Base-by-base conservation (phyloP, 2,329 filamentous ascomycete genomes). In the Verruconis gallopava region DNA sequence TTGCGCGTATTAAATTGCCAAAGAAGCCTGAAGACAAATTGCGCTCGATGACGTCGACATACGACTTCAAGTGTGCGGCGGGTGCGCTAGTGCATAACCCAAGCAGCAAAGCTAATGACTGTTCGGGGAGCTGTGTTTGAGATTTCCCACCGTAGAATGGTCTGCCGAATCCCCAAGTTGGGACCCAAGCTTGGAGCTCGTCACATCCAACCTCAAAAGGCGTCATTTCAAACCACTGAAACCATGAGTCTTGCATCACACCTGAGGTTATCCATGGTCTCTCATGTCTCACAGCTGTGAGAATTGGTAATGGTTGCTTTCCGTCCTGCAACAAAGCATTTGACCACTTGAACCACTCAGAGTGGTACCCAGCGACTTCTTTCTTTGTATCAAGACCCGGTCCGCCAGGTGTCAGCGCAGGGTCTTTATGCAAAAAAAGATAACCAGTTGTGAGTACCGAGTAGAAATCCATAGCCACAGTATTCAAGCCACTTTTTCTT, bases 201-300 rank as follows among this genome's bases (percentile, higher is more conserved):
- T 60, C 57, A 43, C 57, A 58, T 21, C 55, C 55, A 21, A 59
- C 47, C 44, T 59, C 55, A 43, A 57, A 57, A 1, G 57, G 56
- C 5, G 54, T 55, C 40, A 57, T 49, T 44, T 57, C 54, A 41
- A 54, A 57, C 53, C 56, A 60, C 38, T 59, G 57, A 45, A 57
- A 60, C 55, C 57, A 59, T 21, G 51, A 49, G 36, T 53, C 52
- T 20, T 48, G 51, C n/a, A n/a, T n/a, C n/a, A n/a, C n/a, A n/a
- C n/a, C n/a, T n/a, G n/a, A n/a, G n/a, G n/a, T n/a, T n/a, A n/a
- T n/a, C 52, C 52, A 55, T 4, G 52, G 52, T 14, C 52, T 44
- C 35, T 54, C 51, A 32, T 54, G 52, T 4, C 51, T 44, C 21
- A 54, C 50, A 4, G 53, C 52, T 9, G 50, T 54, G 30, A 54